Base-by-base conservation (phyloP, 2,329 filamentous ascomycete genomes). In the Xylariaceae sp. region DNA sequence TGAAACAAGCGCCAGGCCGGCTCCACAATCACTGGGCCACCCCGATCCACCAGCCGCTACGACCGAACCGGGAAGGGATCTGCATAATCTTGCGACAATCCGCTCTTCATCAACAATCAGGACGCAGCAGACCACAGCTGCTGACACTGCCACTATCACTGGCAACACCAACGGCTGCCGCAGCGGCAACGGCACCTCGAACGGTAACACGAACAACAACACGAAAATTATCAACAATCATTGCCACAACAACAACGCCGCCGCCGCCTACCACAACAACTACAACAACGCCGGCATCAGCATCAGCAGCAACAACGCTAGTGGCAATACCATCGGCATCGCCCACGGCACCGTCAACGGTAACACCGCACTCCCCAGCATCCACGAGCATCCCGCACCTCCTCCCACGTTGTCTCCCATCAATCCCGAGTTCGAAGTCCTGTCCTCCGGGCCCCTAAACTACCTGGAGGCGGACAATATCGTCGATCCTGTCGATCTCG, bases 51-150 rank as follows among this genome's bases (percentile, higher is more conserved):
- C 45, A 48, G 50, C 54, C 56, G 48, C 59, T 59, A 65, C 55
- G 13, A 45, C 65, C 57, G 30, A 51, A 56, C 58, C 60, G 2
- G 73, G 69, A 57, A 75, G 68, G 60, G 75, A 77, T 75, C 74
- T 70, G 65, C 74, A 67, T 42, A 60, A 48, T 62, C 65, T 57
- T 60, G 61, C 55, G 13, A 30, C 64, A 62, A 60, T 65, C 62
- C 57, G 39, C 51, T 18, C 55, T 50, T 30, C 39, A 30, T 45
- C 55, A 34, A 51, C 56, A 23, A 47, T 18, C 23, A 4, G 9
- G 9, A 13, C 18, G 15, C 48, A 50, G 18, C 17, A 30, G 15
- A 50, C 48, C 9, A 18, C 48, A 11, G 11, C 48, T 30, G 8
- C 11, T 30, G 48, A 10, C 18, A 23, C 18, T 30, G 9, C 48